A percentile compares a stretch with the other conserved stretches of the same genome.
These are phyloP conservation scores for Durio zibethinus DNA, from an alignment of 345 rosid genomes.

Conservation along the genomic window DNA sequence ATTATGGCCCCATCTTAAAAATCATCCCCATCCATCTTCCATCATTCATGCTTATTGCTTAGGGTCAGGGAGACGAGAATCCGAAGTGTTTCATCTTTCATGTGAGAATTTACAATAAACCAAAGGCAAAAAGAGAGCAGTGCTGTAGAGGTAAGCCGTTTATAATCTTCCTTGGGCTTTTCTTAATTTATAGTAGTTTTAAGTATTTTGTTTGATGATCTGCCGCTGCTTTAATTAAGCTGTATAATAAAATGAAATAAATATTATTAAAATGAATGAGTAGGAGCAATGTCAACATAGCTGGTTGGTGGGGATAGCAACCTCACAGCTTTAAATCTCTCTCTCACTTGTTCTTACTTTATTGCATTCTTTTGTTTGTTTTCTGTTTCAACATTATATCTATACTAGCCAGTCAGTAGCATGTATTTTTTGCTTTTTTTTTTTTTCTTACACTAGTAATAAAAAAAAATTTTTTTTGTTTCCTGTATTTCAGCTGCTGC, in stretches of 20 bases:
- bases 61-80: neutral
- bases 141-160: constrained; percentile 20
- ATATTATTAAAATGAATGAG: neutral
- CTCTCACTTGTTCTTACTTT: neutral
- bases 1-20: neutral
- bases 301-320: constrained; percentile 51
- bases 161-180: constrained; percentile 1
- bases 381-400: neutral
- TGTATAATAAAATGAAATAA: neutral
- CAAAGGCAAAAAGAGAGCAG: neutral
- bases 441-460: neutral
- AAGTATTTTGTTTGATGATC: neutral
- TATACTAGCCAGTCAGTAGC: neutral
- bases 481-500: neutral
- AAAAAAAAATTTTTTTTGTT: neutral
- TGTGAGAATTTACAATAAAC: neutral
- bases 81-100: neutral
- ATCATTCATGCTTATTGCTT: constrained; percentile 1
- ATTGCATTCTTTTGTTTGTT: neutral
- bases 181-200: neutral
- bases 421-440: too few relatives aligned
- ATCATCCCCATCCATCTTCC: neutral
- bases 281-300: constrained; percentile 47
- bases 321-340: constrained; percentile 35
- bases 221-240: neutral